Evolutionary conservation across 2,329 filamentous ascomycete genomes (phyloP), one percentile per base, ranked within the genome.

Genomic region (Fusarium virguliforme): DNA sequence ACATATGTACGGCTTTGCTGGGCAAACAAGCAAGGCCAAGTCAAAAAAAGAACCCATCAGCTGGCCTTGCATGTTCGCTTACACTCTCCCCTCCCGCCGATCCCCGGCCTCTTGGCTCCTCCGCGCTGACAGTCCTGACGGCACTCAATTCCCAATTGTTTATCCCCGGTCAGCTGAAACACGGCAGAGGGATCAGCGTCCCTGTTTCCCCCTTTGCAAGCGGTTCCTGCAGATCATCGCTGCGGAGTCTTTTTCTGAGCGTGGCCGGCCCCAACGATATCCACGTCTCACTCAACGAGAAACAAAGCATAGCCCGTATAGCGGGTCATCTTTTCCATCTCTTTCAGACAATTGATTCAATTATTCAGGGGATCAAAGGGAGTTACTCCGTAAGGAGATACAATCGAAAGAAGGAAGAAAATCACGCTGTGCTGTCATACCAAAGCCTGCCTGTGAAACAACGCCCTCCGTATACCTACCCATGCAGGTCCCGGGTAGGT

Each of bases 191-290:
- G 38, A 56, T 51, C 43, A 58, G 13, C 64, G 40, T 56, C 34
- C 15, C 6, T 35, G 10, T 51, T 70, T 18, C 65, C 51, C n/a
- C 43, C 22, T 10, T 63, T 60, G 28, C 35, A 22, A 37, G 54
- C 41, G 65, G 69, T 67, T 72, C 69, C 58, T 72, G 69, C 66
- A 71, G 69, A 72, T 71, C 69, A 54, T 65, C 65, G 62, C 69
- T 68, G 68, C 68, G 51, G 60, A 48, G 64, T 48, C 30, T 48
- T 48, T 41, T 12, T 15, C 41, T 48, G 41, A 46, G 59, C 54
- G 57, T 41, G 50, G 54, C 53, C 50, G 55, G n/a, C 30, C 18
- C 24, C 40, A 48, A 48, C 28, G 41, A 59, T 18, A 66, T 40
- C 58, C 55, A 60, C 54, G 65, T 72, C 37, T 37, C 62, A 63